phyloP scores from a whole-genome alignment of 441 rosid species.

The Eugenia klotzschiana region DNA sequence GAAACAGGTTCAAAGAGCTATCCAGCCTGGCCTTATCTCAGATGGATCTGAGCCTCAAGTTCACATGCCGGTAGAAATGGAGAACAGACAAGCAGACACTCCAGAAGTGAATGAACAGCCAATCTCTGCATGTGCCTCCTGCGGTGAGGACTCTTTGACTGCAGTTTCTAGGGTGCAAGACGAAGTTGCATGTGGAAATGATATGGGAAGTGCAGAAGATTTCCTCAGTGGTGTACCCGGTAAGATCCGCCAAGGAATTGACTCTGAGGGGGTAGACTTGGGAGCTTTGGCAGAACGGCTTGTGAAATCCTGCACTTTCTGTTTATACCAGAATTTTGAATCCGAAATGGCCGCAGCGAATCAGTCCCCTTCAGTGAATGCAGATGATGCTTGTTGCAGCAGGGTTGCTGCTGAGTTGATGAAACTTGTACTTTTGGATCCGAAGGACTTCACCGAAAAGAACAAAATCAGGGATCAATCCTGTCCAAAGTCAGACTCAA shows the following conservation, averaged over 20 bases:
- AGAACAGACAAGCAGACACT: conserved; percentile 16
- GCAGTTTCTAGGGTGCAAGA: conserved; percentile 45
- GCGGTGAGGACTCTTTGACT: conserved; percentile 47
- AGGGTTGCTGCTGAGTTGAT: conserved; percentile 33
- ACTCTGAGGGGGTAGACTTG: conserved; percentile 61
- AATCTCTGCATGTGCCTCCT: conserved; percentile 34
- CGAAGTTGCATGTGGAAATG: conserved; percentile 24
- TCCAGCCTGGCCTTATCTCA: conserved; percentile 12
- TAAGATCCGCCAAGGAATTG: conserved; percentile 65
- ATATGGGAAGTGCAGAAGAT: conserved; percentile 34
- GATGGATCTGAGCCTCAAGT: conserved; percentile 14
- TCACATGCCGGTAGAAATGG: conserved; percentile 21
- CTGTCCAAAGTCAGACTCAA: conserved; percentile 15
- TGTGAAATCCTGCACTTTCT: conserved; percentile 44
- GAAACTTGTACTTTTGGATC: conserved; percentile 52
- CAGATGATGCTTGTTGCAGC: conserved; percentile 11
- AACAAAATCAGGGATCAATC: conserved; percentile 23
- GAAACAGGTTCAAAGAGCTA: conserved; percentile 50
- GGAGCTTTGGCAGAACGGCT: conserved; percentile 67
- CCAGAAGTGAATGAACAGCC: conserved; percentile 34
- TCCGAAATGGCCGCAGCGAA: conserved; percentile 19
- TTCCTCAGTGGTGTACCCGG: conserved; percentile 42
- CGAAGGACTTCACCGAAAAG: conserved; percentile 48
- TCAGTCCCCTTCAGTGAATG: conserved; percentile 16
- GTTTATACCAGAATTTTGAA: conserved; percentile 44